Conservation (phyloP, 2,329 filamentous ascomycete species). For the Aspergillus proliferans region DNA sequence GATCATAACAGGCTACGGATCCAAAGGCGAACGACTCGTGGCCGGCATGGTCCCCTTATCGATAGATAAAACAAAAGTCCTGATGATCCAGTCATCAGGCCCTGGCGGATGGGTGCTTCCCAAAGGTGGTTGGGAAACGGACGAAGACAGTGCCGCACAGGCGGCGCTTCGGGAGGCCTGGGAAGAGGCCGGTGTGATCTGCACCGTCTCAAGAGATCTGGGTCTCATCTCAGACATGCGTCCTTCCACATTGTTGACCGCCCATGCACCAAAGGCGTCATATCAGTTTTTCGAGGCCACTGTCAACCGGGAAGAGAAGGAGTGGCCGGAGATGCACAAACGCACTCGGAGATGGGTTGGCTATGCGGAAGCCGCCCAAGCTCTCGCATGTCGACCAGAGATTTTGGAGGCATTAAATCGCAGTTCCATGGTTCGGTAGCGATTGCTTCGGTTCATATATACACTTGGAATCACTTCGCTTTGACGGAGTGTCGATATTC, state of each 20-base stretch:
- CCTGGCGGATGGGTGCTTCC: constrained; percentile 93
- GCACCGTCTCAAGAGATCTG: constrained; percentile 76
- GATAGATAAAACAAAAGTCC: constrained; percentile 75
- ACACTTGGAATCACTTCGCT: not conserved
- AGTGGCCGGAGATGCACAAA: constrained; percentile 95
- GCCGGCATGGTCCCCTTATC: constrained; percentile 90
- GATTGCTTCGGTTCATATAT: constrained; percentile 7
- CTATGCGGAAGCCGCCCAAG: constrained; percentile 72
- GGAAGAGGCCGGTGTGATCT: constrained; percentile 93
- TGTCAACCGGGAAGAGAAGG: constrained; percentile 75
- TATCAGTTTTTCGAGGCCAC: constrained; percentile 67
- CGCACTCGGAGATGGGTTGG: constrained; percentile 84
- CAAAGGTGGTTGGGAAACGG: constrained; percentile 95
- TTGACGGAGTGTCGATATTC: constrained; percentile 1
- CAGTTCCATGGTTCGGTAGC: constrained; percentile 60
- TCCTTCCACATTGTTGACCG: constrained; percentile 45
- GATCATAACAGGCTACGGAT: constrained; percentile 66
- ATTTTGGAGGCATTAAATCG: constrained; percentile 78
- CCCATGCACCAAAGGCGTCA: constrained; percentile 60
- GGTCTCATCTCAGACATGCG: constrained; percentile 80
- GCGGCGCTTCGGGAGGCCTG: constrained; percentile 86
- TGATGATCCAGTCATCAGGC: constrained; percentile 87
- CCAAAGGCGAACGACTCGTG: constrained; percentile 87
- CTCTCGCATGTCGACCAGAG: constrained; percentile 73
- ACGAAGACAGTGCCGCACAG: constrained; percentile 80